Percentiles rank a stretch among this genome's conserved stretches.
These are phyloP conservation scores for Metarhizium rileyi DNA, from an alignment of 2,329 filamentous ascomycete species.

Conservation along the genomic window DNA sequence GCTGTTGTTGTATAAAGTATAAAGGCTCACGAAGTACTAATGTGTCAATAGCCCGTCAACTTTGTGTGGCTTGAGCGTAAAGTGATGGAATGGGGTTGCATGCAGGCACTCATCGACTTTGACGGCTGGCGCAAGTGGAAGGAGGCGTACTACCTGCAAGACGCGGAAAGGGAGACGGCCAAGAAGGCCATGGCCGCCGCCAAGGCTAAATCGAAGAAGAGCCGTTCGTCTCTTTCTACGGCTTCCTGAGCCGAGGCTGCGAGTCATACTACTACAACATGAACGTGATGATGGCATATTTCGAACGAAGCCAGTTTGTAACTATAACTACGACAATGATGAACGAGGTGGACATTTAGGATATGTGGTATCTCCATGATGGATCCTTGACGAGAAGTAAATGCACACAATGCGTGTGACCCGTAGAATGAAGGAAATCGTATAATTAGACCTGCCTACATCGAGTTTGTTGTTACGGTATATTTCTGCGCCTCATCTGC, in stretches of 20 bases:
- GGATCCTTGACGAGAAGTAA: neutral
- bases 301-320: neutral
- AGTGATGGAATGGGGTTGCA: conserved; percentile 98
- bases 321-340: neutral
- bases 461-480: no score
- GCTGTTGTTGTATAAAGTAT: no score
- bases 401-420: neutral
- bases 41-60: conserved; percentile 67
- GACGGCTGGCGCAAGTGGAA: conserved; percentile 98
- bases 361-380: neutral
- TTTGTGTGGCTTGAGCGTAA: conserved; percentile 97
- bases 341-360: neutral
- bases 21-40: neutral
- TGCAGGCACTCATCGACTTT: conserved; percentile 98
- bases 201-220: conserved; percentile 36
- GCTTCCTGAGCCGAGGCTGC: conserved; percentile 5
- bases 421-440: neutral
- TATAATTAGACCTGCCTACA: neutral
- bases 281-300: neutral
- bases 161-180: conserved; percentile 30
- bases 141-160: conserved; percentile 51
- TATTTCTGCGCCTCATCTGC: no score
- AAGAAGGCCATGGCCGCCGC: conserved; percentile 27
- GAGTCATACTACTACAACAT: neutral
- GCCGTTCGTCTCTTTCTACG: conserved; percentile 27